Evolutionary conservation across 306 rosid species (phyloP).

Genomic region (Spatholobus suberectus): DNA sequence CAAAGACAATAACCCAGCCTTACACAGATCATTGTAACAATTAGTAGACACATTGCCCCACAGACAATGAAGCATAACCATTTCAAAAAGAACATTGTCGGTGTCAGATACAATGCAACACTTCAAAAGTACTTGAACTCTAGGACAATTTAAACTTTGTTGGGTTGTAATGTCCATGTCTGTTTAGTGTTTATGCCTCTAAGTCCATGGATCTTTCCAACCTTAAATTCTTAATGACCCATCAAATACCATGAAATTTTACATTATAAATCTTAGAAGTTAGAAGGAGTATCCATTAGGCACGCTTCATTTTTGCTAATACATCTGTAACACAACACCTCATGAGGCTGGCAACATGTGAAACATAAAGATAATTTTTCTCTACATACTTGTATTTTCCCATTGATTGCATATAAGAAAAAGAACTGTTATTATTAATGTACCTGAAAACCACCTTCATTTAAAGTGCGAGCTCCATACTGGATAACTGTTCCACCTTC

Average conservation of each 20-base stretch:
- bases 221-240: not conserved
- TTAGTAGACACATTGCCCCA: conserved; percentile 5
- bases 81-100: not conserved
- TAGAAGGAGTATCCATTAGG: conserved; percentile 21
- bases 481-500: conserved; percentile 91
- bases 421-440: conserved; percentile 16
- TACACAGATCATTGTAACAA: conserved; percentile 19
- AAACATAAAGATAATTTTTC: conserved; percentile 24
- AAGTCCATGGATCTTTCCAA: conserved; percentile 31
- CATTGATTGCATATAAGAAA: conserved; percentile 20
- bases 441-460: conserved; percentile 99
- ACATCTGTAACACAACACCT: conserved; percentile 6
- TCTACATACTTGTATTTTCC: conserved; percentile 12
- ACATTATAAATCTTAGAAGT: conserved; percentile 25
- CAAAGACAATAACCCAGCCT: conserved; percentile 24
- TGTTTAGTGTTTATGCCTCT: not conserved
- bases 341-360: conserved; percentile 15
- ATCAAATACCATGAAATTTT: conserved; percentile 26
- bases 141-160: not conserved
- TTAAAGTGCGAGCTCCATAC: conserved; percentile 95
- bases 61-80: conserved; percentile 20
- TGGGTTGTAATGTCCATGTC: conserved; percentile 1
- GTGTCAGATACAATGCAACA: conserved; percentile 4
- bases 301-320: not conserved
- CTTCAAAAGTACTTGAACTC: conserved; percentile 17